Conservation (phyloP, 768 basidiomycete genomes). For the Sistotremastrum niveocremeum region DNA sequence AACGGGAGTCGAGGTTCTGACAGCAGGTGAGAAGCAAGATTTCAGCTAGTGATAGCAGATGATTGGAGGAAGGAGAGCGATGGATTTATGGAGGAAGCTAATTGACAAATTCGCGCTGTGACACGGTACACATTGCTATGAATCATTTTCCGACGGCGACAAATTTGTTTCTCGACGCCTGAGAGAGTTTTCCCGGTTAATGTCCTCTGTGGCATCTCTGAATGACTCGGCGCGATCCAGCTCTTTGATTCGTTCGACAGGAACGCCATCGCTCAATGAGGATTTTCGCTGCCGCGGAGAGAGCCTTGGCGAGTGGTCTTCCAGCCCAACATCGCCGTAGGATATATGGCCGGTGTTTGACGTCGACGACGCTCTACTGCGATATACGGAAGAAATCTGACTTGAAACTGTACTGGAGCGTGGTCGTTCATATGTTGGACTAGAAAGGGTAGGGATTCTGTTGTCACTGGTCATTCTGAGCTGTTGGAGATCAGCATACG, state of each 20-base stretch:
- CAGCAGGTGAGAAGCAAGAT: constrained; percentile 31
- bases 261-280: constrained; percentile 52
- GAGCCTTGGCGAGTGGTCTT: constrained; percentile 21
- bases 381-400: too few species aligned
- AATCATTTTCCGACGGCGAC: neutral
- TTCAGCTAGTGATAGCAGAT: too few species aligned
- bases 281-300: constrained; percentile 39
- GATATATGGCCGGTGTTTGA: too few species aligned
- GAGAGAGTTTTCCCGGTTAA: constrained; percentile 44
- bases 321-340: constrained; percentile 17
- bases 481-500: constrained; percentile 73
- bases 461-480: constrained; percentile 28
- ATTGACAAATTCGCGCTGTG: neutral
- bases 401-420: too few species aligned
- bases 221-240: constrained; percentile 47
- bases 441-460: neutral
- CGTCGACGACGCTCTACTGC: too few species aligned
- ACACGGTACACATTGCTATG: neutral
- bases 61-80: too few species aligned
- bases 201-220: constrained; percentile 44
- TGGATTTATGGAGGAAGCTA: neutral
- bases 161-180: too few species aligned
- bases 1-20: constrained; percentile 78
- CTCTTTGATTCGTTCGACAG: constrained; percentile 48
- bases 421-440: too few species aligned